Percentiles rank a stretch among this genome's conserved stretches.
Conservation (phyloP, 768 basidiomycete genomes). For the Lactifluus hygrophoroides region DNA sequence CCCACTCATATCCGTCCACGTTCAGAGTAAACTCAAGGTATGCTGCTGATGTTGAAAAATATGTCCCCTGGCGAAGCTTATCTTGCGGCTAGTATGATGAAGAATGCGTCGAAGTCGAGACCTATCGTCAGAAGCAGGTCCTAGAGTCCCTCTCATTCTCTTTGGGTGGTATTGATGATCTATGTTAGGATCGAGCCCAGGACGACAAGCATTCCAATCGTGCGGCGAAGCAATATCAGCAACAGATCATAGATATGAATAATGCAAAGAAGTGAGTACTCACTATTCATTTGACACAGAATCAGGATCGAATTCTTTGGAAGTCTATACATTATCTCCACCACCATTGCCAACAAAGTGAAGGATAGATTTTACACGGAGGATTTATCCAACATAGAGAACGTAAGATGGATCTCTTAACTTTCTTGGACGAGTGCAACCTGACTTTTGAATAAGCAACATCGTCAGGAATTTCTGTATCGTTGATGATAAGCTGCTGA, state of each 20-base stretch:
- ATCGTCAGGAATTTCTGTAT: slow-evolving; percentile 40
- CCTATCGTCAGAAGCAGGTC: slow-evolving; percentile 74
- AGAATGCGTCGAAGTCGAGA: slow-evolving; percentile 65
- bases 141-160: slow-evolving; percentile 16
- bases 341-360: slow-evolving; percentile 54
- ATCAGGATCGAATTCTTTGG: not conserved
- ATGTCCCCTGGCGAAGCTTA: slow-evolving; percentile 1
- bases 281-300: not conserved
- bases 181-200: slow-evolving; percentile 46
- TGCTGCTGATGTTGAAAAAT: slow-evolving; percentile 3
- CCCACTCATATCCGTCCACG: slow-evolving; percentile 6
- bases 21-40: slow-evolving; percentile 59
- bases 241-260: slow-evolving; percentile 69
- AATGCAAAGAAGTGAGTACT: slow-evolving; percentile 65
- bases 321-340: slow-evolving; percentile 66
- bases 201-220: slow-evolving; percentile 75
- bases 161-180: slow-evolving; percentile 2
- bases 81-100: slow-evolving; percentile 56
- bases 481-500: slow-evolving; percentile 1
- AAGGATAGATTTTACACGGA: slow-evolving; percentile 66
- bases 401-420: slow-evolving; percentile 42
- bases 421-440: not conserved
- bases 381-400: slow-evolving; percentile 60
- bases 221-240: slow-evolving; percentile 63
- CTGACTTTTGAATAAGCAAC: slow-evolving; percentile 40